Evolutionary conservation across 805 yeast genomes (phyloP).

Genomic region (Candida jianshihensis): DNA sequence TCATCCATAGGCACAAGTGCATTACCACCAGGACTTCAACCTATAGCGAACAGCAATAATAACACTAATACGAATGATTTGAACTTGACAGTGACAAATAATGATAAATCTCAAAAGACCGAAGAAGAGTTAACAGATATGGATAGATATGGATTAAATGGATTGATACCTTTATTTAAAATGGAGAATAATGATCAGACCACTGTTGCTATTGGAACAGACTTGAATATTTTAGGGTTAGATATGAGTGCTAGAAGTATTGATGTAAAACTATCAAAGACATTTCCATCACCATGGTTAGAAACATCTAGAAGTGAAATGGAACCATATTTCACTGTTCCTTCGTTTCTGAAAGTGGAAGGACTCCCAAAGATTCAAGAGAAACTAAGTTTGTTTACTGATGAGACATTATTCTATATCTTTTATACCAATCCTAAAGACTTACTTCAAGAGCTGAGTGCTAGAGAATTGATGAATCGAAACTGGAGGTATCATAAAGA

Average conservation of each 20-base stretch:
- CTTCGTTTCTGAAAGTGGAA: slow-evolving; percentile 30
- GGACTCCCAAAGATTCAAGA: slow-evolving; percentile 22
- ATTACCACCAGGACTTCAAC: slow-evolving; percentile 5
- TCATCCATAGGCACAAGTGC: slow-evolving; percentile 2
- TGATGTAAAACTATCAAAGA: slow-evolving; percentile 41
- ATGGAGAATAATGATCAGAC: slow-evolving; percentile 59
- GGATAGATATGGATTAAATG: slow-evolving; percentile 63
- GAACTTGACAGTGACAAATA: neutral
- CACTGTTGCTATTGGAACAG: slow-evolving; percentile 69
- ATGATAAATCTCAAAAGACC: slow-evolving; percentile 5
- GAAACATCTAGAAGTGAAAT: slow-evolving; percentile 88
- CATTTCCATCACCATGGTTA: slow-evolving; percentile 90
- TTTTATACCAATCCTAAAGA: slow-evolving; percentile 93
- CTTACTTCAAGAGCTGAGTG: slow-evolving; percentile 87
- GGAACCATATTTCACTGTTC: slow-evolving; percentile 72
- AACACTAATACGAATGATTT: neutral
- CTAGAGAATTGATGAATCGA: slow-evolving; percentile 81
- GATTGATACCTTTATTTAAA: slow-evolving; percentile 50
- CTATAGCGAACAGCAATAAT: slow-evolving; percentile 3
- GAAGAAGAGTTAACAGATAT: slow-evolving; percentile 32
- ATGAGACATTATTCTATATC: slow-evolving; percentile 88
- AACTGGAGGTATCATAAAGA: slow-evolving; percentile 98
- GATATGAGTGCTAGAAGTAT: slow-evolving; percentile 38
- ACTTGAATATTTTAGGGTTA: slow-evolving; percentile 59
- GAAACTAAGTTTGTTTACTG: slow-evolving; percentile 61